phyloP scores from a whole-genome alignment of 805 yeast species.

The Ogataea wickerhamii region DNA sequence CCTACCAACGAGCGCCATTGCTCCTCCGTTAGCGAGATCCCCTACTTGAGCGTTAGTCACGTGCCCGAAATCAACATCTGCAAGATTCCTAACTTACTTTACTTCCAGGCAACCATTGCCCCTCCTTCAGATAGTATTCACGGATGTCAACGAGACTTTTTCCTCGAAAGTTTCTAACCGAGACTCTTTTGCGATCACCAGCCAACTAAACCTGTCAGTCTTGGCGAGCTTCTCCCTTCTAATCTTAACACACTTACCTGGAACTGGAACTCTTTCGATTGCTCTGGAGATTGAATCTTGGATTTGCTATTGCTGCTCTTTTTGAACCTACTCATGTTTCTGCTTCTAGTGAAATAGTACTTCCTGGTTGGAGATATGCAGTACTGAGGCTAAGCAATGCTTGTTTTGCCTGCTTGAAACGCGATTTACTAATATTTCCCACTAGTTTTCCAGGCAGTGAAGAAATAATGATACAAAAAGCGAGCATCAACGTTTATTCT shows the following conservation, averaged over 20 bases:
- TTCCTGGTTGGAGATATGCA: no score
- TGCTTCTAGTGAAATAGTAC: no score
- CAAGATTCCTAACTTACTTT: constrained; percentile 44
- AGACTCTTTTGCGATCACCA: constrained; percentile 59
- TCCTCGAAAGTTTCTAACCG: constrained; percentile 70
- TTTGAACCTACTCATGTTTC: neutral
- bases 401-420: no score
- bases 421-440: no score
- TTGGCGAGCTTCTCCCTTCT: neutral
- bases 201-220: constrained; percentile 21
- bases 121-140: constrained; percentile 66
- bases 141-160: constrained; percentile 73
- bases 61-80: constrained; percentile 2
- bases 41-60: constrained; percentile 28
- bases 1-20: constrained; percentile 50
- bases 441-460: no score
- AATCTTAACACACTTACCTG: constrained; percentile 18
- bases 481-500: no score
- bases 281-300: neutral
- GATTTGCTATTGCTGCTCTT: constrained; percentile 6
- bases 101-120: constrained; percentile 71
- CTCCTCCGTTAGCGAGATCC: constrained; percentile 56
- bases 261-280: constrained; percentile 15
- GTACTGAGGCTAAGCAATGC: no score
- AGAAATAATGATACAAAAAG: no score